These are phyloP conservation scores for Skeletonema tropicum DNA, from an alignment of 108 stramenopile genomes.

Conservation along the genomic window DNA sequence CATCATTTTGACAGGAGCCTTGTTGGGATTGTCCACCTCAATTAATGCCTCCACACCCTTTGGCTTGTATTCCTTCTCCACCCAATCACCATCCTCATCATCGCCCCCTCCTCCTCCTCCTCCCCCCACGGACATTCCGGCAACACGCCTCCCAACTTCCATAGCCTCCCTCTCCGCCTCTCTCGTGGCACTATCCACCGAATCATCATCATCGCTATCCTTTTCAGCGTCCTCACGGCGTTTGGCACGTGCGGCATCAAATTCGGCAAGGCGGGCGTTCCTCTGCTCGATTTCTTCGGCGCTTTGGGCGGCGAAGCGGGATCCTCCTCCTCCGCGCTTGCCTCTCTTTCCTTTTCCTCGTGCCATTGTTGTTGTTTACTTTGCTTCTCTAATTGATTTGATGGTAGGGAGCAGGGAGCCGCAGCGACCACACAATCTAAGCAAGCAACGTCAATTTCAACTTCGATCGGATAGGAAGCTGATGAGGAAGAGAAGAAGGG, in stretches of 20 bases:
- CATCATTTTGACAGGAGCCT: conserved; percentile 33
- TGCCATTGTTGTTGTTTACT: conserved; percentile 59
- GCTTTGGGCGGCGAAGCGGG: conserved; percentile 75
- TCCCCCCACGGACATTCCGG: conserved; percentile 43
- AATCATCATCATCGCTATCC: conserved; percentile 48
- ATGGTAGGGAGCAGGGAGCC: too few relatives aligned
- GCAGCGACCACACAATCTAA: too few relatives aligned
- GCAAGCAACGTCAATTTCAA: too few relatives aligned
- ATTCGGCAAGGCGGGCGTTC: conserved; percentile 77
- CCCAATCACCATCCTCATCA: conserved; percentile 42
- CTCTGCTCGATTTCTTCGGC: conserved; percentile 90
- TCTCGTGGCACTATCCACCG: conserved; percentile 44
- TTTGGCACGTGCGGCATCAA: conserved; percentile 72
- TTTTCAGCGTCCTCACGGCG: conserved; percentile 74
- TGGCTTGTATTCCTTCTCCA: conserved; percentile 49
- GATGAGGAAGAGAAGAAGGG: too few relatives aligned
- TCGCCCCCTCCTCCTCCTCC: too few relatives aligned
- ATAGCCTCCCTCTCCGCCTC: conserved; percentile 51
- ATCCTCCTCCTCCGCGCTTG: conserved; percentile 75
- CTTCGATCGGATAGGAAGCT: too few relatives aligned
- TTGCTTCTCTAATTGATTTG: background rate
- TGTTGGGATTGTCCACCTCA: conserved; percentile 57
- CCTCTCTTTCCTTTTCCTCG: conserved; percentile 78
- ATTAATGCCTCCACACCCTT: conserved; percentile 53
- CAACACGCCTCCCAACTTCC: conserved; percentile 52